Conservation (phyloP, 257 asterid genomes). For the Solanum habrochaites region DNA sequence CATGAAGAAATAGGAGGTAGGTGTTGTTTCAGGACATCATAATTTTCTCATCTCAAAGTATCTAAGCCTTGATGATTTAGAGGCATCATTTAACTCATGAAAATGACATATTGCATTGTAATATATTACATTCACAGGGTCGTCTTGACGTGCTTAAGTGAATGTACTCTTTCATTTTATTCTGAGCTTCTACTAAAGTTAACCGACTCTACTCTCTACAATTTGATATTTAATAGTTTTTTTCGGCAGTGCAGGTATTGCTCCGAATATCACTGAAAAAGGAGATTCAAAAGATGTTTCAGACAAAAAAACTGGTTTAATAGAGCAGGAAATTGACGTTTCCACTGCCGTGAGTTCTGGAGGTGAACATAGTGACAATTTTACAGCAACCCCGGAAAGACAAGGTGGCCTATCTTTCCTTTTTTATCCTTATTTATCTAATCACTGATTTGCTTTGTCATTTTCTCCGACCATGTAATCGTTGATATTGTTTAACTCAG, state of each 20-base stretch:
- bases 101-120: not conserved
- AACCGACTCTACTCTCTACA: not conserved
- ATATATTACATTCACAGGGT: not conserved
- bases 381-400: slow-evolving; percentile 5
- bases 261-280: slow-evolving; percentile 10
- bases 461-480: not conserved
- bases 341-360: slow-evolving; percentile 18
- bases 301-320: slow-evolving; percentile 17
- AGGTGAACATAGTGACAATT: slow-evolving; percentile 10
- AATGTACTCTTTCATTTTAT: not conserved
- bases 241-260: slow-evolving; percentile 11
- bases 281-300: slow-evolving; percentile 18
- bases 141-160: not conserved
- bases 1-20: not conserved
- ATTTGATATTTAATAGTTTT: not conserved
- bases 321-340: slow-evolving; percentile 8
- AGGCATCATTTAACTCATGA: not conserved
- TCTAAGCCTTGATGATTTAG: not conserved
- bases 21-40: not conserved
- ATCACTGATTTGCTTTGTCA: not conserved
- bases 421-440: not conserved
- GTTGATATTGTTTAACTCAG: not conserved
- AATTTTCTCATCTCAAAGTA: not conserved
- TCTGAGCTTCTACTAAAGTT: not conserved
- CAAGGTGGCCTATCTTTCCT: slow-evolving; percentile 17